A percentile compares a stretch with the other conserved stretches of the same genome.
phyloP scores from a whole-genome alignment of 2,329 filamentous ascomycete species.

The Pseudogymnoascus sp. region DNA sequence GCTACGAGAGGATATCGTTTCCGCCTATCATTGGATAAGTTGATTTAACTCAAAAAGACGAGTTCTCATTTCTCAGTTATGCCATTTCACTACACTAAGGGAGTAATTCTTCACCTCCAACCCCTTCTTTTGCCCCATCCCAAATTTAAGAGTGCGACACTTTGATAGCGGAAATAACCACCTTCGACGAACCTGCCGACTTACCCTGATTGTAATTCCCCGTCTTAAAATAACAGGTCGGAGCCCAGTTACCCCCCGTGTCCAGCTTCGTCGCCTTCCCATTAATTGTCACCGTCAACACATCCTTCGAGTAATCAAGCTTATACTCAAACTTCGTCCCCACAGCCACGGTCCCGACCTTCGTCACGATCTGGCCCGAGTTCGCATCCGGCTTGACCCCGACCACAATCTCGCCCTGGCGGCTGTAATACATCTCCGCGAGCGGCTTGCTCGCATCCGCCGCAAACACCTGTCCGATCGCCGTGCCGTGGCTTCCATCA shows the following conservation, averaged over 20 bases:
- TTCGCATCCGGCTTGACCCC: conserved; percentile 25
- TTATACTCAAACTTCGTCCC: conserved; percentile 26
- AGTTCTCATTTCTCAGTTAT: neutral
- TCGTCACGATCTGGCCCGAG: conserved; percentile 22
- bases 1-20: too few relatives aligned
- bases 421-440: conserved; percentile 26
- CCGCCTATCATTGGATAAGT: too few relatives aligned
- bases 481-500: conserved; percentile 6
- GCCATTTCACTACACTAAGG: neutral
- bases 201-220: conserved; percentile 10
- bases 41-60: too few relatives aligned
- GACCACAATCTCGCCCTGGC: conserved; percentile 21
- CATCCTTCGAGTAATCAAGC: conserved; percentile 24
- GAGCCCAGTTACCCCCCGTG: conserved; percentile 3
- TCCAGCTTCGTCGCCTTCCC: conserved; percentile 12
- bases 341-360: conserved; percentile 22
- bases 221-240: conserved; percentile 4
- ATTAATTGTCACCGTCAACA: conserved; percentile 21
- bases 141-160: neutral
- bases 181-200: conserved; percentile 7
- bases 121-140: neutral
- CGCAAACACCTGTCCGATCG: conserved; percentile 11
- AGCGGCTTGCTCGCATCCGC: conserved; percentile 24
- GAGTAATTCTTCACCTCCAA: neutral
- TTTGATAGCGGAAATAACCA: neutral